A percentile compares a stretch with the other conserved stretches of the same genome.
phyloP scores from a whole-genome alignment of 768 basidiomycete species.

The Suillus alpinus region DNA sequence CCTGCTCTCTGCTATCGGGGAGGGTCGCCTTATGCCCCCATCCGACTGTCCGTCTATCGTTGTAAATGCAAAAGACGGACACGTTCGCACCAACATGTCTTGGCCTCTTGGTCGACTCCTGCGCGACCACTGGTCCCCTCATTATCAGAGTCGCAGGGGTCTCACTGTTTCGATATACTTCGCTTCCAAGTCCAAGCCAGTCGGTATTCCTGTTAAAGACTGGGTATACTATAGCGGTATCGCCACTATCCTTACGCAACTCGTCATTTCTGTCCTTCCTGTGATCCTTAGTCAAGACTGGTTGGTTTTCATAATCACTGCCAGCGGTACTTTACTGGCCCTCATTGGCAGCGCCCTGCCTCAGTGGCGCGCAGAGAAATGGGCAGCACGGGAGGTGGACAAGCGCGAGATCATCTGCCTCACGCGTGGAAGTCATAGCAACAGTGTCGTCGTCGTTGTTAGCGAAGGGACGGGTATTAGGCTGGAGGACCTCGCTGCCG shows the following conservation, averaged over 20 bases:
- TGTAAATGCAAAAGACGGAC: conserved; percentile 14
- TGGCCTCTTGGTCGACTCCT: conserved; percentile 31
- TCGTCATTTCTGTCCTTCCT: conserved; percentile 28
- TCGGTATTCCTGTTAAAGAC: conserved; percentile 24
- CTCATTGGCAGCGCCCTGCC: conserved; percentile 23
- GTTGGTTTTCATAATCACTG: conserved; percentile 28
- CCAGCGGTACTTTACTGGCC: conserved; percentile 24
- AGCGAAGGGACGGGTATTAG: conserved; percentile 23
- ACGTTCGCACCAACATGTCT: conserved; percentile 21
- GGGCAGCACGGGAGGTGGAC: conserved; percentile 19
- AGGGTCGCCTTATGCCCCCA: not conserved
- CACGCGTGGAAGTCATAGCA: conserved; percentile 29
- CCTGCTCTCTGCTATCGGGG: conserved; percentile 12
- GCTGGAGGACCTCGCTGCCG: conserved; percentile 30
- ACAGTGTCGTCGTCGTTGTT: conserved; percentile 28
- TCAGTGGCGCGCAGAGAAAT: conserved; percentile 31
- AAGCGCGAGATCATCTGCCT: conserved; percentile 23
- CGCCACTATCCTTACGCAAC: conserved; percentile 22
- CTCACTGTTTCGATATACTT: conserved; percentile 20
- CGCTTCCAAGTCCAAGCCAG: conserved; percentile 8
- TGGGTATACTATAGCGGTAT: conserved; percentile 27
- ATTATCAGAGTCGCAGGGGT: conserved; percentile 9
- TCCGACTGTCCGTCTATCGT: not conserved
- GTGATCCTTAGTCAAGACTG: conserved; percentile 24
- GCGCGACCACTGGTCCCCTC: conserved; percentile 21